Evolutionary conservation across 129 eudicot genomes (phyloP).

Genomic region (Escallonia herrerae): DNA sequence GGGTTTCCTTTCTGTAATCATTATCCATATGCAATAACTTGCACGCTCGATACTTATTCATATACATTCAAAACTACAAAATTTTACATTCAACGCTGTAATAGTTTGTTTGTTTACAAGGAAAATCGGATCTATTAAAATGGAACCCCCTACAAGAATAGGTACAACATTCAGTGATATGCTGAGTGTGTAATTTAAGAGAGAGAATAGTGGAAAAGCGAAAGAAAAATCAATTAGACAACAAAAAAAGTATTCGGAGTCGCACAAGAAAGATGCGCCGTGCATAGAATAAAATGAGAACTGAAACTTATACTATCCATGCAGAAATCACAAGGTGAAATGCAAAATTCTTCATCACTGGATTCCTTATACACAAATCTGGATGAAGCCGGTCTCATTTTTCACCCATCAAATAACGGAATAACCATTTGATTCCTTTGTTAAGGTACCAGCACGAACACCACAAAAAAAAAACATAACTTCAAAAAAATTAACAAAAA

Average conservation of each 20-base stretch:
- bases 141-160: too few relatives aligned
- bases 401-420: not conserved
- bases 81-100: too few relatives aligned
- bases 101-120: too few relatives aligned
- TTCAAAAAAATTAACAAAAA: not conserved
- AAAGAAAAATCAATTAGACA: not conserved
- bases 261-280: not conserved
- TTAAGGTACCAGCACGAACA: not conserved
- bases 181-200: too few relatives aligned
- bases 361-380: too few relatives aligned
- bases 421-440: not conserved
- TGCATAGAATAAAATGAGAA: not conserved
- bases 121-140: too few relatives aligned
- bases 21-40: not conserved
- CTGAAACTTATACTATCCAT: not conserved
- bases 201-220: not conserved
- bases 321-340: not conserved
- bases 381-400: not conserved
- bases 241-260: not conserved
- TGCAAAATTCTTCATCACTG: too few relatives aligned
- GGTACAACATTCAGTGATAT: too few relatives aligned
- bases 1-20: not conserved
- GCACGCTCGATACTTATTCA: too few relatives aligned
- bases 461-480: not conserved
- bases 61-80: too few relatives aligned